Base-by-base conservation (phyloP, 345 rosid species). In the Conringia planisiliqua region DNA sequence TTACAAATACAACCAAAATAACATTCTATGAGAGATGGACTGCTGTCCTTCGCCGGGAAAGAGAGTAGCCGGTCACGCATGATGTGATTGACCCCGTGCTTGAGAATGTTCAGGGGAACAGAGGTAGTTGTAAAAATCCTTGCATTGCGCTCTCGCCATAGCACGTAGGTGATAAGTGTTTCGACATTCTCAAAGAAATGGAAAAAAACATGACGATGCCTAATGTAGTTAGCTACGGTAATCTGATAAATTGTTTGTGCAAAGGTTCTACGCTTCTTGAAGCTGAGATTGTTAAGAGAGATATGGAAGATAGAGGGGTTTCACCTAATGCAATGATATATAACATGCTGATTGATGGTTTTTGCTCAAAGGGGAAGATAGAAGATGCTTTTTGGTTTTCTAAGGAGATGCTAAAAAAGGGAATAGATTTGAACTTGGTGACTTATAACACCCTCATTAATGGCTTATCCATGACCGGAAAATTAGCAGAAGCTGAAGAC, bases 181-280 rank as follows among this genome's bases (percentile, higher is more conserved):
- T 91, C 43, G 82, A 82, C 65, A 46, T 88, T 78, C 86, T 89
- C 30, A 93, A 88, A 82, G 90, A 86, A 71, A 91, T 94, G 97
- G 98, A 88, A 80, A 74, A 76, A 17, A 56, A 71, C 7, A 84
- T 86, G 52, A 42, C 56, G 12, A 86, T 81, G 75, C 93, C 96
- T 0, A 88, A 87, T 89, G 90, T 80, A 24, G 81, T 81, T 47
- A 89, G 86, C 79, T 94, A 86, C 51, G 93, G 95, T 16, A 86
- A 88, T 61, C 86, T 94, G 26, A 85, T 94, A 64, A 80, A 94
- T 55, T 75, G 87, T 74, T 77, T 91, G 50, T 88, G 93, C 82
- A 94, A 87, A 65, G 71, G 82, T 43, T 87, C 85, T 39, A 94
- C 81, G 80, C 86, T 84, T 80, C 86, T 87, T 36, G 97, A 91